Percentiles rank a stretch among this genome's conserved stretches.
These are phyloP conservation scores for Coelastrella sp. DNA, from an alignment of 139 green algal species.

Conservation along the genomic window DNA sequence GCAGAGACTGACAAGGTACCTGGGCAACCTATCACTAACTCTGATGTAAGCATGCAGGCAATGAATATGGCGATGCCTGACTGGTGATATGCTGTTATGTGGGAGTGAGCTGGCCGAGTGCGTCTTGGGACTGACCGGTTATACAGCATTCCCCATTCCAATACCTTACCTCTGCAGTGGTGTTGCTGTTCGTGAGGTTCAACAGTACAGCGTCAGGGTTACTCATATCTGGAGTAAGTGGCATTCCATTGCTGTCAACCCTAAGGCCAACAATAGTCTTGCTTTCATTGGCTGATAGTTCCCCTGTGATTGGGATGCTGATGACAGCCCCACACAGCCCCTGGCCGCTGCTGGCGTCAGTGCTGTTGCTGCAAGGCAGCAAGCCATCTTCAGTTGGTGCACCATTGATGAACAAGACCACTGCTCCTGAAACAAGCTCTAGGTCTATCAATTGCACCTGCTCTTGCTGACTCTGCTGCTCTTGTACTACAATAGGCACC, in stretches of 20 bases:
- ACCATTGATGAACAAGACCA: background rate
- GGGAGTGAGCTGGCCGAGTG: background rate
- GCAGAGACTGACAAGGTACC: background rate
- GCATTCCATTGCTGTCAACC: background rate
- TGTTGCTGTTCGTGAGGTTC: background rate
- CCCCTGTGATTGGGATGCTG: background rate
- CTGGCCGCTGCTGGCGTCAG: background rate
- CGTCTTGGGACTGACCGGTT: background rate
- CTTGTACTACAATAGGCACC: no score
- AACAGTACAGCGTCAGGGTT: constrained; percentile 1
- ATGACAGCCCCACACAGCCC: background rate
- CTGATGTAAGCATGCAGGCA: no score
- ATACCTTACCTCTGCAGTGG: background rate
- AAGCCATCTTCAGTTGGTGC: background rate
- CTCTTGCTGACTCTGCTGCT: background rate
- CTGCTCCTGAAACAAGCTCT: background rate
- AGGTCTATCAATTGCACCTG: background rate
- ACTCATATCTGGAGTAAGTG: background rate
- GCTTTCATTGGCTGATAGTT: background rate
- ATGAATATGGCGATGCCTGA: no score
- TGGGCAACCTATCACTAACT: no score
- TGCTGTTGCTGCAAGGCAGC: background rate
- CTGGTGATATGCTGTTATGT: background rate
- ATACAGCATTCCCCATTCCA: background rate
- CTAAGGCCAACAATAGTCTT: background rate